Evolutionary conservation across 306 rosid genomes (phyloP), one percentile per base, ranked within the genome.

Genomic region (Rosa rugosa): DNA sequence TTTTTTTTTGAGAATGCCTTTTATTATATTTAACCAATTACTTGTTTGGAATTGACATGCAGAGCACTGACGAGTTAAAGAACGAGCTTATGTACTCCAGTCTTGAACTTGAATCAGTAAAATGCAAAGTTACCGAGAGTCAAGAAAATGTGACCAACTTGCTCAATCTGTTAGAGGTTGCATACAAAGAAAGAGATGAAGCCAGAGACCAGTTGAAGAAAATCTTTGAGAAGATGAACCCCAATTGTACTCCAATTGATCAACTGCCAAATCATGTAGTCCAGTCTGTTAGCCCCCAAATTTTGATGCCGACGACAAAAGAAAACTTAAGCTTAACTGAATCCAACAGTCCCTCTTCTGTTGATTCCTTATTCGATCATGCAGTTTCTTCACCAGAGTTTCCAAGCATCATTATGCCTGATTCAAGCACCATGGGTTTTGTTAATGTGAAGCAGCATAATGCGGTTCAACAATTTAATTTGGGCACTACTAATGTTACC

Each of bases 331-430:
- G 85, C 85, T 72, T 86, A 18, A 81, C 85, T n/a, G 89, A 83
- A 73, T 86, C 87, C 10, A 84, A 76, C 77, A 84, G 86, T 62
- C 75, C 80, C 27, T 92, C 89, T 41, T 78, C 88, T 4, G 90
- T 87, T 0, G 98, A 93, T 64, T 91, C 96, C 4, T 78, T 93
- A 20, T 85, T 93, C 5, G 91, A 91, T 66, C 49, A 40, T 42
- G 82, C 87, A 1, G 91, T 79, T 78, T 91, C 96, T 53, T 89
- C 97, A 0, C 90, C 86, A 0, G 90, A 86, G 41, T 92, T 90
- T 18, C 85, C 94, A 6, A 88, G 81, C 83, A 38, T 75, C 34
- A 84, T 83, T 47, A 81, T 82, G 73, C 87, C 83, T 40, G 92
- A 88, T 51, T 89, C 92, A 8, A 46, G 82, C 70, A 71, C 62